Evolutionary conservation across 805 yeast genomes (phyloP).

Genomic region (Ogataea paradorogensis): DNA sequence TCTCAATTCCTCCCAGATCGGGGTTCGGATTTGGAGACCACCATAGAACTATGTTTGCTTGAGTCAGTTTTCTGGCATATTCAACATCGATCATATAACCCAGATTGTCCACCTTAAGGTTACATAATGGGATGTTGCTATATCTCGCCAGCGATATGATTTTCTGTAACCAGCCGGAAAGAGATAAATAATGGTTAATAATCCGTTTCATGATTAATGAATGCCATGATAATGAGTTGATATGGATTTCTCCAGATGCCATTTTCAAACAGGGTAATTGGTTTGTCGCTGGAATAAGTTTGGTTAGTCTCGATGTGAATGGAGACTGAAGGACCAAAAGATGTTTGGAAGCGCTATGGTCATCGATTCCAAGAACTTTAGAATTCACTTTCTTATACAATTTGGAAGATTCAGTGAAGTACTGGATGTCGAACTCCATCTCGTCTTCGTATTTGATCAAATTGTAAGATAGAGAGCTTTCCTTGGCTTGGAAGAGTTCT

Average conservation of each 20-base stretch:
- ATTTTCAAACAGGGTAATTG: slow-evolving; percentile 65
- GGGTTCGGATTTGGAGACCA: slow-evolving; percentile 84
- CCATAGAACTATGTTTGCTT: slow-evolving; percentile 77
- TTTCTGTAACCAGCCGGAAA: slow-evolving; percentile 71
- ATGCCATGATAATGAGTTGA: slow-evolving; percentile 86
- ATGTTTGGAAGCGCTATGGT: slow-evolving; percentile 63
- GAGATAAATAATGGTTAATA: slow-evolving; percentile 65
- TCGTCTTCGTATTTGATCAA: slow-evolving; percentile 52
- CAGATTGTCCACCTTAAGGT: slow-evolving; percentile 72
- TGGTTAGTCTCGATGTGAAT: slow-evolving; percentile 43
- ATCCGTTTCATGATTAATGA: slow-evolving; percentile 58
- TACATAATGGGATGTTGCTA: slow-evolving; percentile 83
- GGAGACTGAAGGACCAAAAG: slow-evolving; percentile 77
- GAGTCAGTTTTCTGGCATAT: slow-evolving; percentile 73
- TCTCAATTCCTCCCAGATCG: slow-evolving; percentile 80
- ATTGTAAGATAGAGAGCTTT: slow-evolving; percentile 41
- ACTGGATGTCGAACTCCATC: slow-evolving; percentile 51
- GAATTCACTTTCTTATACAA: slow-evolving; percentile 59
- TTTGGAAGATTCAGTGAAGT: slow-evolving; percentile 52
- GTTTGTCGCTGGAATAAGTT: slow-evolving; percentile 42
- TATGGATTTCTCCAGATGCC: slow-evolving; percentile 52
- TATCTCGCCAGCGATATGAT: slow-evolving; percentile 64
- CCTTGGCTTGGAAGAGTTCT: slow-evolving; percentile 49
- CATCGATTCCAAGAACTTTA: slow-evolving; percentile 52
- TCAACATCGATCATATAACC: slow-evolving; percentile 80